Percentiles rank a stretch among this genome's conserved stretches.
Conservation (phyloP, 2,329 filamentous ascomycete genomes). For the Diaporthe aspalathi region DNA sequence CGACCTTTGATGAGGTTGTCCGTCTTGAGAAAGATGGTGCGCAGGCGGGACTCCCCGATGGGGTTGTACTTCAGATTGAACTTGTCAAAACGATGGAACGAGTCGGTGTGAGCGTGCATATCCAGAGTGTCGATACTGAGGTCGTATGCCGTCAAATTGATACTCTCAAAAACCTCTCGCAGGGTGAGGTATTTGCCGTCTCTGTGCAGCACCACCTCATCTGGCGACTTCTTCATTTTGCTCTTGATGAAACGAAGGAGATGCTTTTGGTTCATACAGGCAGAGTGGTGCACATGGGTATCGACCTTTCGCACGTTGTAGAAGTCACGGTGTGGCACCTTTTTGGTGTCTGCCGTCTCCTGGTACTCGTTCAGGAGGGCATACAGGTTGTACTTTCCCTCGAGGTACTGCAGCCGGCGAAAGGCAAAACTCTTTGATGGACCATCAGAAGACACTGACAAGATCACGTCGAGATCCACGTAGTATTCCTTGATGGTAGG, state of each 20-base stretch:
- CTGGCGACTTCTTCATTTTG: conserved; percentile 98
- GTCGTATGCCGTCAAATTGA: conserved; percentile 97
- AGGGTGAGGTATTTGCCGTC: conserved; percentile 94
- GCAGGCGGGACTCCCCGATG: conserved; percentile 90
- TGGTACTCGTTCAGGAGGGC: conserved; percentile 95
- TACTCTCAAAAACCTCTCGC: conserved; percentile 94
- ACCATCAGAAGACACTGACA: conserved; percentile 92
- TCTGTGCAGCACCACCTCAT: conserved; percentile 91
- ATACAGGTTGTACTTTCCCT: conserved; percentile 97
- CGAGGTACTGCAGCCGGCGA: conserved; percentile 90
- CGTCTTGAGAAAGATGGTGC: conserved; percentile 99
- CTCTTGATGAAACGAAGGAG: conserved; percentile 98
- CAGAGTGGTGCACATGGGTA: conserved; percentile 98
- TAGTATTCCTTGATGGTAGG: conserved; percentile 96
- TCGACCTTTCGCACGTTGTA: conserved; percentile 99
- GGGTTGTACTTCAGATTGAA: conserved; percentile 99
- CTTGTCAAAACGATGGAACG: conserved; percentile 98
- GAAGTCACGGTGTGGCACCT: conserved; percentile 96
- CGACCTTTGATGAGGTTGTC: conserved; percentile 97
- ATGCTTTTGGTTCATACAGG: conserved; percentile 99
- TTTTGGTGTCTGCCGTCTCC: conserved; percentile 97
- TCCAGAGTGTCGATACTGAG: conserved; percentile 97
- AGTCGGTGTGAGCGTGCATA: conserved; percentile 99
- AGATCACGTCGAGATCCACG: conserved; percentile 88
- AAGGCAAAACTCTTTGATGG: conserved; percentile 98